These are phyloP conservation scores for Aureobasidium zeae DNA, from an alignment of 2,329 filamentous ascomycete genomes.

Conservation along the genomic window DNA sequence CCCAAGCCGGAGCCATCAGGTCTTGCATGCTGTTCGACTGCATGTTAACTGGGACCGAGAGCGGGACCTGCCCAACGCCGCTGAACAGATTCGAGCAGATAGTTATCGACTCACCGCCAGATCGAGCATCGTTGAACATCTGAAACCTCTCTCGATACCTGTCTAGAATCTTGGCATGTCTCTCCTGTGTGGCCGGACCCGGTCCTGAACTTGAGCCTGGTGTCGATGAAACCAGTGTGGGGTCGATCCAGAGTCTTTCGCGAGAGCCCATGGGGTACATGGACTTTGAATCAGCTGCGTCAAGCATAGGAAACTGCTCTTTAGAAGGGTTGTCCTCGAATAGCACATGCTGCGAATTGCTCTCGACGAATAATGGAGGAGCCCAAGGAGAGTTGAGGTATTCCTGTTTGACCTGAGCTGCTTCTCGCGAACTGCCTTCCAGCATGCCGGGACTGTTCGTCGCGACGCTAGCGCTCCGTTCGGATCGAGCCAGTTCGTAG, in stretches of 20 bases:
- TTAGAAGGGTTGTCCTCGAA: neutral
- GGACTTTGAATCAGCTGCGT: neutral
- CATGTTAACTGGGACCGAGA: neutral
- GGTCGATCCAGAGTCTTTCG: conserved; percentile 3
- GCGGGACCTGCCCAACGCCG: neutral
- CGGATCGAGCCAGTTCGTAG: neutral
- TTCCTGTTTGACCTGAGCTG: neutral
- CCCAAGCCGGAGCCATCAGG: conserved; percentile 4
- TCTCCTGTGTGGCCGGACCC: neutral
- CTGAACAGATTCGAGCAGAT: conserved; percentile 9
- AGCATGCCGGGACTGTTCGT: neutral
- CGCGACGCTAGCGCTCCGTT: neutral
- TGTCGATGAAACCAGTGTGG: neutral
- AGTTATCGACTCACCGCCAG: neutral
- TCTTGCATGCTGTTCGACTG: neutral
- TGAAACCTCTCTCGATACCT: neutral
- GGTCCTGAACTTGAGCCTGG: neutral
- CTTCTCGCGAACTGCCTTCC: neutral
- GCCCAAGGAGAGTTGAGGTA: conserved; percentile 1
- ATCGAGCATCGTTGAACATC: neutral
- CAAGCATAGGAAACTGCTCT: neutral
- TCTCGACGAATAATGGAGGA: neutral
- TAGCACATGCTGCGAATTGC: neutral
- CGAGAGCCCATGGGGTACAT: neutral
- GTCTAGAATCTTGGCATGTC: neutral